Evolutionary conservation across 1,284 basidiomycete genomes (phyloP), one percentile per base, ranked within the genome.

Genomic region (Ganoderma leucocontextum): DNA sequence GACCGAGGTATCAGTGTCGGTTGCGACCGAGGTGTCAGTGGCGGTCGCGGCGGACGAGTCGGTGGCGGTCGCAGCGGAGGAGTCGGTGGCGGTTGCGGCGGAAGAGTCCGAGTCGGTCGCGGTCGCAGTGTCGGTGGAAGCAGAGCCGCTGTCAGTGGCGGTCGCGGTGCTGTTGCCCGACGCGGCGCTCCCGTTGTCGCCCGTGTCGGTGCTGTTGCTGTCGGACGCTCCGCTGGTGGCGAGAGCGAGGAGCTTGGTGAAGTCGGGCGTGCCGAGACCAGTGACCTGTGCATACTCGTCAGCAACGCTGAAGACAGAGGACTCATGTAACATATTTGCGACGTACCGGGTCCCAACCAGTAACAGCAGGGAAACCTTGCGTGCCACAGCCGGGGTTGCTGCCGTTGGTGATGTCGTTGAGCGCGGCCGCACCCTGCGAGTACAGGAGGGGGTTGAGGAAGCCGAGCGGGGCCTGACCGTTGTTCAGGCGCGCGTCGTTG

Each of bases 181-280:
- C 47, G 55, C 65, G 12, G 61, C 64, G 47, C 62, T 63, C 25
- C 12, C 22, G 36, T 49, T 62, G 33, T 44, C 35, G 38, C 36
- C 38, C 19, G 61, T 42, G 17, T 25, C 33, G 66, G 64, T 67
- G 39, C 52, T 52, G 65, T 47, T 66, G 57, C 58, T n/a, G 59
- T 58, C 25, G 19, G 62, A 17, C 38, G 53, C 63, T 4, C 55
- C 66, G 55, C 66, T 66, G 42, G 67, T 67, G 15, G 66, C 67
- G 39, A 73, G 67, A 35, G 67, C 53, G 70, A 85, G 83, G 69
- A 90, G 78, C 75, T 84, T 86, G 60, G 80, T 73, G 77, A 90
- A 90, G 75, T 90, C 83, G 13, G 88, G 89, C 19, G 89, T 89
- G 7, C 89, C 89, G 35, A 89, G 78, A 8, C 89, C 89, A 64